Base-by-base conservation (phyloP, 1,284 basidiomycete genomes). In the Ganoderma multipileum region DNA sequence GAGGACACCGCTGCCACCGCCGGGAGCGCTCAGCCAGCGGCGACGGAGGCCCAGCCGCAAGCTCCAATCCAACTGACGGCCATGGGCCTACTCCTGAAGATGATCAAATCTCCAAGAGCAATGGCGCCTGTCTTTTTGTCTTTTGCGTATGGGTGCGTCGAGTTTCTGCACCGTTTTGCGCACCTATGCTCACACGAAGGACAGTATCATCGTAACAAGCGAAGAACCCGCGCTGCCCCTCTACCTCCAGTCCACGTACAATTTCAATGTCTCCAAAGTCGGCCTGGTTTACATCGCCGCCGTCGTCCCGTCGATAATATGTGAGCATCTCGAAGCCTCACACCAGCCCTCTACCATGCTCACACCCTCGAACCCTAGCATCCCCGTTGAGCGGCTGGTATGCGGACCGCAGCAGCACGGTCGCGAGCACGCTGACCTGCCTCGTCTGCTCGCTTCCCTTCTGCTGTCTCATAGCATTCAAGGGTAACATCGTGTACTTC, bases 281-380 rank as follows among this genome's bases (percentile, higher is more conserved):
- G 93, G 94, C 2, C 75, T 94, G 12, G 85, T 94, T 18, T 93
- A 91, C 76, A 82, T 95, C 61, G 91, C 88, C 11, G 86, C 87
- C n/a, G 86, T 91, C 28, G 80, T 91, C 9, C 93, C 93, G 0
- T 88, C 89, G 0, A 74, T 93, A 16, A 79, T 91, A 65, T 90
- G 91, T 91, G 73, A 38, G 70, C 38, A 11, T 28, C 36, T 33
- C 44, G 26, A 16, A 20, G 5, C 33, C 28, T 14, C 5, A 28
- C 39, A 28, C 42, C 61, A 36, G 41, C 36, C 61, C 12, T n/a
- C 26, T 28, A n/a, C 12, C 55, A 9, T 36, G n/a, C 76, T 64
- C 74, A 57, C 52, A 20, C 36, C 11, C 16, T 30, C 3, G 38
- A 39, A 8, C 38, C 4, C 9, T 71, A 91, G 89, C 91, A 2